phyloP scores from a whole-genome alignment of 345 rosid genomes.

The Rhizophora mangle region DNA sequence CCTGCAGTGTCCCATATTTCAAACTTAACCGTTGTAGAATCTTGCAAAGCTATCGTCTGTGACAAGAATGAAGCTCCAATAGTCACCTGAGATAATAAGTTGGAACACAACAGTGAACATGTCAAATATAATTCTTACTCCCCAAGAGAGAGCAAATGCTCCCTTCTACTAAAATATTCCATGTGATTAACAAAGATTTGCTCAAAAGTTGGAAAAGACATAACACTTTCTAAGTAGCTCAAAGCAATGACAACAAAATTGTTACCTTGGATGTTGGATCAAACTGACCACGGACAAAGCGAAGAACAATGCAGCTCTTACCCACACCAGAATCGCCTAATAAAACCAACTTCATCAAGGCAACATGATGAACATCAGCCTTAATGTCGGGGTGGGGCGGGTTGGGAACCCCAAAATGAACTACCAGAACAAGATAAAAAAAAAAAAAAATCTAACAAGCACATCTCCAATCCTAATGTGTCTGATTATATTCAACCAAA shows the following conservation, averaged over 20 bases:
- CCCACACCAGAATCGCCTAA: conserved; percentile 99
- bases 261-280: conserved; percentile 91
- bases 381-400: not conserved
- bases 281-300: conserved; percentile 98
- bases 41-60: conserved; percentile 94
- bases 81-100: conserved; percentile 64
- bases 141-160: not conserved
- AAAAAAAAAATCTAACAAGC: not conserved
- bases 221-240: not conserved
- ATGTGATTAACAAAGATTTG: not conserved
- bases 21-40: conserved; percentile 93
- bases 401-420: not conserved
- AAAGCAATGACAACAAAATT: conserved; percentile 1
- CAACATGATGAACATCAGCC: conserved; percentile 19
- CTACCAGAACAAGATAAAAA: not conserved
- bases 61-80: conserved; percentile 98
- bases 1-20: conserved; percentile 99
- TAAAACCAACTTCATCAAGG: conserved; percentile 62
- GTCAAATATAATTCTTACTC: not conserved
- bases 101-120: conserved; percentile 4
- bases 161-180: not conserved
- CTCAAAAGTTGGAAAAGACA: not conserved
- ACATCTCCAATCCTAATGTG: no score
- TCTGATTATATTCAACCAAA: no score
- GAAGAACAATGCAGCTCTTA: conserved; percentile 95